These are phyloP conservation scores for Claviceps monticola DNA, from an alignment of 2,329 filamentous ascomycete species.

Conservation along the genomic window DNA sequence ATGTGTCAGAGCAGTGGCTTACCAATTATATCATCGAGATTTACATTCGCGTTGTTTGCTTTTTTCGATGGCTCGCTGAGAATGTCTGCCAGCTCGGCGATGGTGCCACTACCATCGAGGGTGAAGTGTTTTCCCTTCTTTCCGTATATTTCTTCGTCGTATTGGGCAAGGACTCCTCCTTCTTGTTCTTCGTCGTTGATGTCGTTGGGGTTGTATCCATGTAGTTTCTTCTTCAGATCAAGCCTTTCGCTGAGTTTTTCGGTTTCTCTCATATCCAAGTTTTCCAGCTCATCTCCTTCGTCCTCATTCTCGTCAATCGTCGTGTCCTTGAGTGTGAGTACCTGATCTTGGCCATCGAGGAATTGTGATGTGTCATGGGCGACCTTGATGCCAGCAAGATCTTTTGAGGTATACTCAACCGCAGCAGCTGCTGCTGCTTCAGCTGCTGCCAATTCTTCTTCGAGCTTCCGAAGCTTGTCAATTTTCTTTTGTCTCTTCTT, in stretches of 20 bases:
- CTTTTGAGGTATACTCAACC: constrained; percentile 64
- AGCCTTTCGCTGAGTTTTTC: constrained; percentile 64
- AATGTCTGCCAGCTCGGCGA: constrained; percentile 46
- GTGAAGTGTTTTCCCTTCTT: constrained; percentile 85
- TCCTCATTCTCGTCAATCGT: constrained; percentile 74
- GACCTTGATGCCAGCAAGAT: constrained; percentile 82
- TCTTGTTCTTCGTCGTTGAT: constrained; percentile 48
- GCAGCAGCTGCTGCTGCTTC: constrained; percentile 51
- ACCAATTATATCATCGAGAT: constrained; percentile 61
- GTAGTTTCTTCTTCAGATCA: constrained; percentile 79
- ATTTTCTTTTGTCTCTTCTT: constrained; percentile 95
- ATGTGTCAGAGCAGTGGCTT: constrained; percentile 12
- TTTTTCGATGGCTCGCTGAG: constrained; percentile 38
- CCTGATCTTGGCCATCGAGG: constrained; percentile 70
- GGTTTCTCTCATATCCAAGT: constrained; percentile 54
- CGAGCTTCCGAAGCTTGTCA: constrained; percentile 55
- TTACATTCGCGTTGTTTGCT: constrained; percentile 55
- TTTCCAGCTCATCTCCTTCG: constrained; percentile 82
- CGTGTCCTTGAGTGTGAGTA: constrained; percentile 87
- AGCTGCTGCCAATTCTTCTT: constrained; percentile 66
- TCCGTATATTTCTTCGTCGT: constrained; percentile 87
- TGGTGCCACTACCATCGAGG: constrained; percentile 63
- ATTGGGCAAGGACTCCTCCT: constrained; percentile 66
- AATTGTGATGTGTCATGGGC: constrained; percentile 76
- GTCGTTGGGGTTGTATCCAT: constrained; percentile 74